Conservation (phyloP, 139 green algal species). For the Eudorina sp. region DNA sequence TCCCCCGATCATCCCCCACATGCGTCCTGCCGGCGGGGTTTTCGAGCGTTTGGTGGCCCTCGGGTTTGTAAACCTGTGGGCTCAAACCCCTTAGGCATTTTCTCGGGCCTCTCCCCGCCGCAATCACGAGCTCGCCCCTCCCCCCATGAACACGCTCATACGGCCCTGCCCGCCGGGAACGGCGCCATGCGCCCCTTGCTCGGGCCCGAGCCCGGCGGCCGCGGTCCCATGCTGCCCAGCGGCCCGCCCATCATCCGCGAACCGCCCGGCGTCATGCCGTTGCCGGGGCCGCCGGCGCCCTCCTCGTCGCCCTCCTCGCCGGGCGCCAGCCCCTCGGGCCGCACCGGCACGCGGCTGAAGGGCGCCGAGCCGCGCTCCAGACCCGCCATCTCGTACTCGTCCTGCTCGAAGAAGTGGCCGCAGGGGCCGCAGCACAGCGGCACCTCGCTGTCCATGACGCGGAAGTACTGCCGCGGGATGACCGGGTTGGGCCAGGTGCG, state of each 20-base stretch:
- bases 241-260: constrained; percentile 21
- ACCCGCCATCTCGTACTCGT: constrained; percentile 38
- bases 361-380: constrained; percentile 64
- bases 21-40: no score
- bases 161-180: constrained; percentile 48
- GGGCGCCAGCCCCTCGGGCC: constrained; percentile 49
- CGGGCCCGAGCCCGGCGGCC: not conserved
- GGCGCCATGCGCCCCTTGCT: constrained; percentile 33
- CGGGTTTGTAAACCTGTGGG: no score
- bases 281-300: not conserved
- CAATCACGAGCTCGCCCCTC: no score
- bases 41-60: no score
- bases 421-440: constrained; percentile 74
- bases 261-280: not conserved
- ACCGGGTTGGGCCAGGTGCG: constrained; percentile 66
- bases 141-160: no score
- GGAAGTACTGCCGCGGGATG: constrained; percentile 77
- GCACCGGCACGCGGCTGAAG: constrained; percentile 58
- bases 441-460: constrained; percentile 78
- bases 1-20: no score
- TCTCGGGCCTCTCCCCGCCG: no score
- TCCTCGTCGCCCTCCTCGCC: constrained; percentile 44
- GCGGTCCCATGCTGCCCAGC: not conserved
- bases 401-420: constrained; percentile 87
- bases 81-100: no score